Evolutionary conservation across 2,329 filamentous ascomycete genomes (phyloP).

Genomic region (Ophiostoma triangulosporum): DNA sequence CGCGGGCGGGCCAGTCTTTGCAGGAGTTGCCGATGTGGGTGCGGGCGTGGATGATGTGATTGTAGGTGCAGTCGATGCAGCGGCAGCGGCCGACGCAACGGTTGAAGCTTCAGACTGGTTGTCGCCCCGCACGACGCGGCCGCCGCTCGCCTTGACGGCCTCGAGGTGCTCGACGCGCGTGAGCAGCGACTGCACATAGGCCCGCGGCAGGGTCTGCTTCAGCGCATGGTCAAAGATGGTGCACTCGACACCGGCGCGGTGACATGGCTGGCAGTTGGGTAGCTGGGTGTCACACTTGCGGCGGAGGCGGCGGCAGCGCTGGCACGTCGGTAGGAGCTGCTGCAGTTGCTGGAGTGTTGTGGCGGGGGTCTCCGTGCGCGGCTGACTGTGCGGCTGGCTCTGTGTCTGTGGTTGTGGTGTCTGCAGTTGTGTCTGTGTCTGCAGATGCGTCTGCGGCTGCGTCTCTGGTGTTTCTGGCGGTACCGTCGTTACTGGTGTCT

Average conservation of each 20-base stretch:
- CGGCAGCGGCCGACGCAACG: no score
- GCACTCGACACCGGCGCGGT: slow-evolving; percentile 9
- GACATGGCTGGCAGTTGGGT: slow-evolving; percentile 11
- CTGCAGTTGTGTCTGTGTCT: not conserved
- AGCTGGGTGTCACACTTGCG: slow-evolving; percentile 14
- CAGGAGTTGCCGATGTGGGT: not conserved
- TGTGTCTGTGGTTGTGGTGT: not conserved
- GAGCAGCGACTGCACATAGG: slow-evolving; percentile 12
- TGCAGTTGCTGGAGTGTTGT: slow-evolving; percentile 6
- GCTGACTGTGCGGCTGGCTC: not conserved
- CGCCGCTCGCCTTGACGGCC: slow-evolving; percentile 5
- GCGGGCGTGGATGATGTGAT: no score
- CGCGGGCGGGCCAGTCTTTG: not conserved
- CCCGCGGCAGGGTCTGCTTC: slow-evolving; percentile 11
- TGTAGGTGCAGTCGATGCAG: not conserved
- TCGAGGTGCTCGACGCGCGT: slow-evolving; percentile 11
- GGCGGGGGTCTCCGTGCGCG: not conserved
- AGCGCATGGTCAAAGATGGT: slow-evolving; percentile 12
- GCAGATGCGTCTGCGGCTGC: not conserved
- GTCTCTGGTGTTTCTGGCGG: not conserved
- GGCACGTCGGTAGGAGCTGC: slow-evolving; percentile 12
- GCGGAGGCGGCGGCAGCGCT: slow-evolving; percentile 12
- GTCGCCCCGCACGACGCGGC: not conserved
- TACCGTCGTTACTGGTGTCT: not conserved
- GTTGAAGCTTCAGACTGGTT: not conserved